Evolutionary conservation across 169 alveolate genomes (phyloP).

Genomic region (Plasmodium fragile): DNA sequence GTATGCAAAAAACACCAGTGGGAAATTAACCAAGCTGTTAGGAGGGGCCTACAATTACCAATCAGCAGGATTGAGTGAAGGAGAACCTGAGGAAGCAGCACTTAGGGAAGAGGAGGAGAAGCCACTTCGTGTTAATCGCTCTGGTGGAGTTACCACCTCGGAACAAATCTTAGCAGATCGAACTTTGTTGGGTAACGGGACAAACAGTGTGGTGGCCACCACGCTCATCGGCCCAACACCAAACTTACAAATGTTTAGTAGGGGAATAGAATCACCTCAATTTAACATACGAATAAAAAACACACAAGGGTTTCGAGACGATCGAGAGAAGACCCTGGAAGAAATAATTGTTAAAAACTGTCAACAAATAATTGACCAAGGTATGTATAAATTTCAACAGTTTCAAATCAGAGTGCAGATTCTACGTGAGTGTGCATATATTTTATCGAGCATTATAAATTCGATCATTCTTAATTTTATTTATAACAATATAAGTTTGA

Average conservation of each 20-base stretch:
- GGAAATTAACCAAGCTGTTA: conserved; percentile 18
- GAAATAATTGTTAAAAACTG: conserved; percentile 27
- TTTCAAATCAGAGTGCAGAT: conserved; percentile 26
- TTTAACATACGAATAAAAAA: conserved; percentile 43
- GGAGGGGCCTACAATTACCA: conserved; percentile 40
- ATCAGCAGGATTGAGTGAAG: neutral
- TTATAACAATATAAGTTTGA: conserved; percentile 38
- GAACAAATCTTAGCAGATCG: neutral
- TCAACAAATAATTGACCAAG: conserved; percentile 31
- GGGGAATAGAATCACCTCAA: conserved; percentile 12
- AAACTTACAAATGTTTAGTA: conserved; percentile 27
- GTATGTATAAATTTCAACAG: conserved; percentile 41
- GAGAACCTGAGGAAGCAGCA: neutral
- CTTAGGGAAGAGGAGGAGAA: neutral
- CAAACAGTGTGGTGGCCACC: conserved; percentile 33
- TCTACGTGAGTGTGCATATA: conserved; percentile 25
- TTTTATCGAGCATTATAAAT: conserved; percentile 45
- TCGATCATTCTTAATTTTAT: conserved; percentile 26
- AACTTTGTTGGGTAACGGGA: conserved; percentile 33
- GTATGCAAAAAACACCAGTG: conserved; percentile 50
- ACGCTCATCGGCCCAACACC: conserved; percentile 37
- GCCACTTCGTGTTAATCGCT: neutral
- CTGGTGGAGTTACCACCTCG: neutral
- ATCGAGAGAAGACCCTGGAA: conserved; percentile 42
- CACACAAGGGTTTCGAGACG: conserved; percentile 35